Evolutionary conservation across 2,329 filamentous ascomycete species (phyloP).

Genomic region (Leptodontidium sp.): DNA sequence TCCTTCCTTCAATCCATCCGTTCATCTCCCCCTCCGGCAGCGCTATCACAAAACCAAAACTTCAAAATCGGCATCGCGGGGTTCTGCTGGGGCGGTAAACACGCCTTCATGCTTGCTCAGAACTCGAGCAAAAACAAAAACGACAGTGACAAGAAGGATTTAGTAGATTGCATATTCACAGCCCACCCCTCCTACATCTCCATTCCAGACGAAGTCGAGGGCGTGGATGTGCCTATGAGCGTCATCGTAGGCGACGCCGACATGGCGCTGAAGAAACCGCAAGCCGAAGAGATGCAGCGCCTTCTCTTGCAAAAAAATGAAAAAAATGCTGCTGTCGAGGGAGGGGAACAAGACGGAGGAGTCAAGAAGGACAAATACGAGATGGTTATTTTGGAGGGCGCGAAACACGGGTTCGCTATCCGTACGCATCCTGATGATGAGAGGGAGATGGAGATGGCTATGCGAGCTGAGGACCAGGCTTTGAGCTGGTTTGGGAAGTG

Average conservation of each 20-base stretch:
- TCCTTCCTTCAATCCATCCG: conserved; percentile 50
- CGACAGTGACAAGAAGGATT: conserved; percentile 27
- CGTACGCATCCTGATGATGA: conserved; percentile 48
- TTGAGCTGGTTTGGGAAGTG: conserved; percentile 48
- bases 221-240: conserved; percentile 53
- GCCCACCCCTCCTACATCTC: conserved; percentile 60
- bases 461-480: conserved; percentile 50
- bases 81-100: conserved; percentile 71
- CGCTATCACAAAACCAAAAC: conserved; percentile 36
- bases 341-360: too few species aligned
- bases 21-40: conserved; percentile 30
- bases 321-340: too few species aligned
- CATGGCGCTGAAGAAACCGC: conserved; percentile 47
- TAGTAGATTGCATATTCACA: conserved; percentile 60
- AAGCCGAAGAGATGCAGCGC: conserved; percentile 40
- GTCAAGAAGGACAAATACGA: conserved; percentile 45
- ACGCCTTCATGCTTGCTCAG: conserved; percentile 57
- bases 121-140: conserved; percentile 41
- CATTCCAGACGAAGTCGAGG: conserved; percentile 56
- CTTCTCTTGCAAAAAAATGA: too few species aligned
- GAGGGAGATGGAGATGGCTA: conserved; percentile 44
- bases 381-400: conserved; percentile 48
- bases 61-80: conserved; percentile 61
- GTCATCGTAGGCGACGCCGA: conserved; percentile 58
- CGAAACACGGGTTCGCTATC: conserved; percentile 53